Evolutionary conservation across 768 basidiomycete genomes (phyloP).

Genomic region (Crassisporium funariophilum): DNA sequence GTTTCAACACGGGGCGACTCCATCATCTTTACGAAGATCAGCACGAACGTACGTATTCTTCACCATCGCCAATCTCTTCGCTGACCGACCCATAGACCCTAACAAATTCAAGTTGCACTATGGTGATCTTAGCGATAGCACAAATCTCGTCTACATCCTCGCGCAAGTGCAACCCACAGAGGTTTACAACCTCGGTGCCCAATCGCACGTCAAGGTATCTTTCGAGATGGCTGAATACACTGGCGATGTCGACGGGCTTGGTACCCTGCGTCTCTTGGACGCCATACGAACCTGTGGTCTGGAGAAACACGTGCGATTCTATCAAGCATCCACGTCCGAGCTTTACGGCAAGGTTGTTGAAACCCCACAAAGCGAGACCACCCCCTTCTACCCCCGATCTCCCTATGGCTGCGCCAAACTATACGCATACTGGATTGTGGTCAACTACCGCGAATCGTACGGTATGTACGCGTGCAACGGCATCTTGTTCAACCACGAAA

Average conservation of each 20-base stretch:
- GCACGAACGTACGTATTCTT: constrained; percentile 72
- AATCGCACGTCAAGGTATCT: constrained; percentile 98
- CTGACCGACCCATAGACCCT: constrained; percentile 45
- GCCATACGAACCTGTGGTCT: constrained; percentile 95
- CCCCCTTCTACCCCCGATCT: constrained; percentile 97
- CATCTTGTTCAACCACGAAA: constrained; percentile 98
- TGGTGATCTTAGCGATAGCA: constrained; percentile 93
- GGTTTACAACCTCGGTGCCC: constrained; percentile 97
- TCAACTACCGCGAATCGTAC: constrained; percentile 94
- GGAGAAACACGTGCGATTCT: constrained; percentile 91
- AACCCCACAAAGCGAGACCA: constrained; percentile 93
- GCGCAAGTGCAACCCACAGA: constrained; percentile 94
- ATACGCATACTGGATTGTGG: constrained; percentile 88
- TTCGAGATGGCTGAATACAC: constrained; percentile 99
- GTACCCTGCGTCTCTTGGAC: constrained; percentile 93
- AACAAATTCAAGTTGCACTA: constrained; percentile 85
- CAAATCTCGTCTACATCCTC: constrained; percentile 96
- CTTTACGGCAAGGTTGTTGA: constrained; percentile 96
- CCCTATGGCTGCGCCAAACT: constrained; percentile 97
- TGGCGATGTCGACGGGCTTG: constrained; percentile 93
- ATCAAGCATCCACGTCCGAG: constrained; percentile 97
- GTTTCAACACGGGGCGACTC: constrained; percentile 95
- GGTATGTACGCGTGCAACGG: constrained; percentile 97
- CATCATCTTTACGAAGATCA: constrained; percentile 93
- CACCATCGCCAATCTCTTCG: constrained; percentile 2